Base-by-base conservation (phyloP, 345 rosid genomes). In the Moricandia moricandioides region DNA sequence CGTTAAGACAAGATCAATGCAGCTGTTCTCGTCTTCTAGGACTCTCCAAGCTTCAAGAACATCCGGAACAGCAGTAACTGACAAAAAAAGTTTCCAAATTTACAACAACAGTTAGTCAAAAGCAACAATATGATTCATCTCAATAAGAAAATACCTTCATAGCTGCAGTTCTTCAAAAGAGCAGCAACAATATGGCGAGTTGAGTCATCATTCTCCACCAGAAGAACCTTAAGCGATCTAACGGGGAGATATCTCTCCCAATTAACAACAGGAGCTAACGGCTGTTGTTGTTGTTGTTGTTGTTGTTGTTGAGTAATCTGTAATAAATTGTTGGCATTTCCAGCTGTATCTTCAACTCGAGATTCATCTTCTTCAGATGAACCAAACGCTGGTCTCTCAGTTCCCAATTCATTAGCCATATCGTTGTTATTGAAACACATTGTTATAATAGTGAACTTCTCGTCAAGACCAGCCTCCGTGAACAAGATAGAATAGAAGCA, bases 201-300 rank as follows among this genome's bases (percentile, higher is more conserved):
- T 0, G 92, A 86, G 74, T 82, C 85, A 83, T 92, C 96, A 69
- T 83, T 82, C 82, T 90, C 98, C 40, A 90, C 96, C 30, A 92
- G 84, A 71, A 92, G 91, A 82, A 92, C 94, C 79, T 85, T 90
- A 67, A 92, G 84, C 0, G 94, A 80, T 79, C 88, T 80, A 54
- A 80, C 60, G 4, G 88, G 90, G 26, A 90, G 93, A 82, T 88
- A 92, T 75, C 86, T 92, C 81, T 92, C 98, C 96, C 96, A 88
- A 27, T 78, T 30, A 43, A 88, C 77, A 35, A 71, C 18, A 24
- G 86, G 64, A 72, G 78, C 84, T 52, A 76, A 65, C 8, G 86
- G 73, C 29, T 45, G 80, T 33, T 77, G 87, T 68, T 63, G 87
- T 55, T 80, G 89, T 61, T 77, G 85, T 21, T 21, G 24, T 21